Percentiles rank a stretch among this genome's conserved stretches.
These are phyloP conservation scores for Tricladium varicosporioides DNA, from an alignment of 2,329 filamentous ascomycete genomes.

Conservation along the genomic window DNA sequence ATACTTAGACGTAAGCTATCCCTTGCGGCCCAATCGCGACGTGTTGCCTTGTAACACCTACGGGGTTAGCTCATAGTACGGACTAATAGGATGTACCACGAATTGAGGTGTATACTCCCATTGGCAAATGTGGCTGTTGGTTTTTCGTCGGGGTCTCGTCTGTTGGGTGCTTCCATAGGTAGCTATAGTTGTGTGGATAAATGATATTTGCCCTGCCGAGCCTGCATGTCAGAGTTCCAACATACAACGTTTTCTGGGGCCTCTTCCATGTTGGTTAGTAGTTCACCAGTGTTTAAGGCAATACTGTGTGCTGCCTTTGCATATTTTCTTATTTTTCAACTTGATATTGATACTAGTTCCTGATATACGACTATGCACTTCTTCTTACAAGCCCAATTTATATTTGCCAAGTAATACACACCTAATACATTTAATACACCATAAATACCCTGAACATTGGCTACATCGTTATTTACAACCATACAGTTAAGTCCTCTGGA, in stretches of 20 bases:
- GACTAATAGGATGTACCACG: neutral
- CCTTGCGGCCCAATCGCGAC: neutral
- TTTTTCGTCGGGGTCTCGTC: neutral
- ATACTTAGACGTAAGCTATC: no score
- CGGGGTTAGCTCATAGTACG: neutral
- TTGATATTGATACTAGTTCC: neutral
- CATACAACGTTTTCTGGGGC: neutral
- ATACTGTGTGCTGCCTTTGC: neutral
- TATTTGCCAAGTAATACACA: no score
- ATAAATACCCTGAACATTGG: no score
- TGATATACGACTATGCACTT: neutral
- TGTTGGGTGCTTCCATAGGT: neutral
- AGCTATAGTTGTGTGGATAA: neutral
- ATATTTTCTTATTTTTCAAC: no score
- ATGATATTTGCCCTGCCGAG: neutral
- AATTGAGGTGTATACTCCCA: neutral
- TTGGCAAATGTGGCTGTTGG: neutral
- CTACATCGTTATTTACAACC: neutral
- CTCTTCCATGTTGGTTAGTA: neutral
- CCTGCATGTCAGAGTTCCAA: neutral
- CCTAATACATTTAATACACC: no score
- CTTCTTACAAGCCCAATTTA: neutral
- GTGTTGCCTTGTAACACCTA: neutral
- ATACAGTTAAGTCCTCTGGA: neutral
- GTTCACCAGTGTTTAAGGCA: neutral